These are phyloP conservation scores for Ustilago tritici DNA, from an alignment of 1,284 basidiomycete species.

Conservation along the genomic window DNA sequence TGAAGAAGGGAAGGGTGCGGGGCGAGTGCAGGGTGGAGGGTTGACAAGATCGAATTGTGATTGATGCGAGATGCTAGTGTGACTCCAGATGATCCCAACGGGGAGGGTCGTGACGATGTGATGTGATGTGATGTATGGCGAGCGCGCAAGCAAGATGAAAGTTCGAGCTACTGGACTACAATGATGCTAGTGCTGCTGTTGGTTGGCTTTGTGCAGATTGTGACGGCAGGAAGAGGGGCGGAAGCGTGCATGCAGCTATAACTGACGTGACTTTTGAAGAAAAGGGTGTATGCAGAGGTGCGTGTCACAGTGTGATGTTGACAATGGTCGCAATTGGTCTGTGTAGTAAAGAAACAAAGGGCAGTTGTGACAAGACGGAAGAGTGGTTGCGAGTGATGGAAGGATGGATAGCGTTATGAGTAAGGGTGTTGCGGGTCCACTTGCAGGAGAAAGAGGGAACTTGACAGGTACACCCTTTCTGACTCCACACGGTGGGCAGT, in stretches of 20 bases:
- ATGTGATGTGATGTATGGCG: conserved; percentile 31
- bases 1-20: neutral
- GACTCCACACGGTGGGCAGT: neutral
- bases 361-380: conserved; percentile 11
- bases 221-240: conserved; percentile 30
- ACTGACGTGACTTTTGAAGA: conserved; percentile 23
- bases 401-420: conserved; percentile 31
- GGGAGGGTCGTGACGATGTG: conserved; percentile 22
- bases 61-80: neutral
- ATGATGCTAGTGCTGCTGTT: neutral
- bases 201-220: conserved; percentile 3
- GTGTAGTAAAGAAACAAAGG: conserved; percentile 14
- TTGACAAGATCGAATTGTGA: conserved; percentile 1
- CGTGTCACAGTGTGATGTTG: conserved; percentile 3
- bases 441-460: neutral
- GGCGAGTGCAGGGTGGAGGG: neutral
- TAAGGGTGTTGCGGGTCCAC: neutral
- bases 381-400: conserved; percentile 9
- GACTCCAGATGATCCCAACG: conserved; percentile 33
- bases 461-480: conserved; percentile 3
- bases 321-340: conserved; percentile 8
- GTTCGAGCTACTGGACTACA: conserved; percentile 9
- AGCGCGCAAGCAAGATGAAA: conserved; percentile 18
- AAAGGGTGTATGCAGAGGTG: conserved; percentile 5
- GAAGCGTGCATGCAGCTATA: conserved; percentile 23